Base-by-base conservation (phyloP, 2,329 filamentous ascomycete genomes). In the Fusarium praegraminearum region DNA sequence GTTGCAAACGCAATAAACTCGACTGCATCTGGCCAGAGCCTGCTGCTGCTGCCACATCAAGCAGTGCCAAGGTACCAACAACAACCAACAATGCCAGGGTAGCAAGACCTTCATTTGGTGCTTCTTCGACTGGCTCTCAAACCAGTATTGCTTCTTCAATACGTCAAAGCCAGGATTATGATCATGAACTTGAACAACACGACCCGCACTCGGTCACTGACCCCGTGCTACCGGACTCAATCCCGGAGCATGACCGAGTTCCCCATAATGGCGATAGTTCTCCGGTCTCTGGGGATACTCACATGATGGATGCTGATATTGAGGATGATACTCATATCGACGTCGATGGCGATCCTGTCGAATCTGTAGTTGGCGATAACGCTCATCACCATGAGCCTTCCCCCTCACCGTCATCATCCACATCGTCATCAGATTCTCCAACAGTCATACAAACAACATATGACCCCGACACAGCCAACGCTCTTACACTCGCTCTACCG, bases 1-100 rank as follows among this genome's bases (percentile, higher is more conserved):
- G 86, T 71, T 87, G 85, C 76, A 83, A 83, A 73, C 80, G 85
- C 41, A 79, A 87, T 50, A 84, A 84, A 61, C 78, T 87, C 26
- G 81, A 86, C 47, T 88, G 85, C 74, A 80, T 80, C 51, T 87
- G 85, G 85, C 77, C 73, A n/a, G 68, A 71, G 33, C 60, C 64
- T 55, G 24, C 11, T 24, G 10, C 51, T 36, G 10, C 41, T 24
- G 35, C 40, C 12, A 45, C 24, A 28, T 26, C 59, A 49, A 67
- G 57, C 50, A 50, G 22, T 36, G 26, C 64, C 40, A 63, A 69
- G 57, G 56, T 30, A 9, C n/a, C 47, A 24, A 57, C 40, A 28
- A 20, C 26, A 20, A n/a, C 59, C 45, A 67, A 50, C 50, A 50
- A 32, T 36, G 20, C 59, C 40, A 63, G 66, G 57, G 58, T 35